Base-by-base conservation (phyloP, 2,329 filamentous ascomycete species). In the Verticillium alfalfae region DNA sequence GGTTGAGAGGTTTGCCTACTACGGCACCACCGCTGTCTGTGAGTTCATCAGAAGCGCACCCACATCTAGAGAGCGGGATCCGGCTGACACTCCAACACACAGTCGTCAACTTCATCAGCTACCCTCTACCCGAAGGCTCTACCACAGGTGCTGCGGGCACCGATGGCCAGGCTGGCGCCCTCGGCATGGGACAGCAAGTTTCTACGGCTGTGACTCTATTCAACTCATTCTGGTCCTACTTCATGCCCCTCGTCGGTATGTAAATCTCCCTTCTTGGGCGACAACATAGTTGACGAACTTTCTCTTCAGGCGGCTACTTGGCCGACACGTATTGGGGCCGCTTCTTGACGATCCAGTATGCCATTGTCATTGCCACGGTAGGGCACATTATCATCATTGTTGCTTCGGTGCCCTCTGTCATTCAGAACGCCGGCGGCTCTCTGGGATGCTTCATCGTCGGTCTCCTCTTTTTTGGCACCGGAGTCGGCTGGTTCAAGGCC, bases 291-390 rank as follows among this genome's bases (percentile, higher is more conserved):
- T 49, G n/a, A 52, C 41, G n/a, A 26, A 8, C 3, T 12, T 31
- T 4, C 31, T 5, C 7, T 58, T 1, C 4, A 63, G 79, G 80
- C 60, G 81, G 79, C 18, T 85, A 79, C 70, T 66, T 89, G 10
- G 87, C 89, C 49, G 90, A 93, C 71, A 81, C 88, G 59, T 87
- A 86, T 67, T 84, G 84, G 58, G 90, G 90, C 61, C 88, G 89
- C 65, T 93, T 88, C 77, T 81, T 81, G 68, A 89, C 90, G 41
- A 92, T 93, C 69, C 85, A 88, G 71, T 84, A 84, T 68, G 88
- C 89, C 64, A 86, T 90, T 16, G 77, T 75, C 1, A 79, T 90
- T 52, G 88, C 88, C 60, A 84, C 90, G 70, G 56, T 89, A 34
- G 90, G 88, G 10, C 88, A 92, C 67, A 72, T 86, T n/a, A 82